Conservation (phyloP, 1,284 basidiomycete genomes). For the Sporisorium iseilematis-ciliati region DNA sequence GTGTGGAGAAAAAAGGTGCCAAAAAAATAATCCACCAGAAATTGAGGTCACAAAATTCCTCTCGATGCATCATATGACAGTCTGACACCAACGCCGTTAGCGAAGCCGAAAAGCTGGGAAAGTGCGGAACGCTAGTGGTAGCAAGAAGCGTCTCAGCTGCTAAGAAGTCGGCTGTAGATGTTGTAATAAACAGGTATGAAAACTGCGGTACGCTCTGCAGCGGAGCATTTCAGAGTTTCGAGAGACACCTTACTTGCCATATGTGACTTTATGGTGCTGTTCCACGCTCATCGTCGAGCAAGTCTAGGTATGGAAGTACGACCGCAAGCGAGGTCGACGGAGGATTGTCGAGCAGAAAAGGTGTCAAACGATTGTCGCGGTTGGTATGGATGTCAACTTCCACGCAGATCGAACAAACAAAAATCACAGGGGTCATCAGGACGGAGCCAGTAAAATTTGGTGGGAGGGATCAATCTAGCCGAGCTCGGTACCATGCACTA, state of each 20-base stretch:
- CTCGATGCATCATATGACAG: neutral
- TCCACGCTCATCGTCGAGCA: neutral
- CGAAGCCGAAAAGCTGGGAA: neutral
- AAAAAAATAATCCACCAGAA: too few species aligned
- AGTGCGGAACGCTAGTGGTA: too few species aligned
- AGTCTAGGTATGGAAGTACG: neutral
- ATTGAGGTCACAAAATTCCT: too few species aligned
- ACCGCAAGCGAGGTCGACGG: neutral
- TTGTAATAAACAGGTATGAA: neutral
- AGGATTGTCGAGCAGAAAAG: neutral
- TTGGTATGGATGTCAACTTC: neutral
- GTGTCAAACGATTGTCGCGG: neutral
- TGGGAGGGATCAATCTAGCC: slow-evolving; percentile 3
- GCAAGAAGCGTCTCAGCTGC: too few species aligned
- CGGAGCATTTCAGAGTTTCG: neutral
- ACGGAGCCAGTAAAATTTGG: neutral
- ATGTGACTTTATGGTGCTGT: neutral
- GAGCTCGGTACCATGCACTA: neutral
- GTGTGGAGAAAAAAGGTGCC: too few species aligned
- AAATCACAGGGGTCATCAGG: neutral
- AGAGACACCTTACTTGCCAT: neutral
- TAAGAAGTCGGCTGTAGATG: slow-evolving; percentile 13
- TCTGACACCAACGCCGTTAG: neutral
- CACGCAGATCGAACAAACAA: slow-evolving; percentile 6
- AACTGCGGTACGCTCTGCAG: slow-evolving; percentile 13